These are phyloP conservation scores for Xylariaceae sp. DNA, from an alignment of 2,329 filamentous ascomycete species.

Conservation along the genomic window DNA sequence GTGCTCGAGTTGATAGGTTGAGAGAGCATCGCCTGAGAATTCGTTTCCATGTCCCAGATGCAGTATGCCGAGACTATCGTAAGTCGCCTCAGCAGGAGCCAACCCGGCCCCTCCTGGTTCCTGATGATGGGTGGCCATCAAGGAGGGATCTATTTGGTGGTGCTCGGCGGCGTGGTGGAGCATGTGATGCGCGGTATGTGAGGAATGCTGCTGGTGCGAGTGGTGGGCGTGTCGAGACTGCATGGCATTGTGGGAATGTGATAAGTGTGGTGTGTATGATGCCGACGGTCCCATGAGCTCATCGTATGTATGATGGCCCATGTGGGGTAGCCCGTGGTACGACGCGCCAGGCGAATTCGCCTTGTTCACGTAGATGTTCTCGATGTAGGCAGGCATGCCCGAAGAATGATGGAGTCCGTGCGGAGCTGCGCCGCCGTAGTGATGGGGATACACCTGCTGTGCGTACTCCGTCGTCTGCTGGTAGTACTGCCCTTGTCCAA, in stretches of 20 bases:
- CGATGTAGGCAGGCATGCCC: slow-evolving; percentile 7
- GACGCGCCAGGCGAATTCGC: slow-evolving; percentile 20
- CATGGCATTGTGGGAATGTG: slow-evolving; percentile 8
- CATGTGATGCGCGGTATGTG: too few relatives aligned
- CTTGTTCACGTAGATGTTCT: slow-evolving; percentile 25
- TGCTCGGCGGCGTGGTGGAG: slow-evolving; percentile 8
- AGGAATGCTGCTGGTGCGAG: not conserved
- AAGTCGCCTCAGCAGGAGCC: slow-evolving; percentile 9
- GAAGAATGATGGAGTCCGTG: slow-evolving; percentile 3
- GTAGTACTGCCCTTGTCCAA: slow-evolving; percentile 32
- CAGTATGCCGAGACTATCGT: slow-evolving; percentile 21
- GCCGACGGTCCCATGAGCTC: slow-evolving; percentile 18
- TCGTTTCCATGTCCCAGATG: slow-evolving; percentile 12
- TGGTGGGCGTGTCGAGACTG: slow-evolving; percentile 9
- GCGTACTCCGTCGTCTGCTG: slow-evolving; percentile 30
- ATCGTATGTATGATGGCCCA: slow-evolving; percentile 28
- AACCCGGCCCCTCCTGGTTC: slow-evolving; percentile 1
- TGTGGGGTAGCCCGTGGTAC: slow-evolving; percentile 13
- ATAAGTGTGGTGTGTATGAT: slow-evolving; percentile 6
- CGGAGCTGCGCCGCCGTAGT: too few relatives aligned
- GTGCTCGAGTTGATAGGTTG: slow-evolving; percentile 18
- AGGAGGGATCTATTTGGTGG: slow-evolving; percentile 15
- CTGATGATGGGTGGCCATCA: slow-evolving; percentile 10
- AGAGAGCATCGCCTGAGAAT: slow-evolving; percentile 16
- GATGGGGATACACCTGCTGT: slow-evolving; percentile 17